These are phyloP conservation scores for Lagenidium sp. DNA, from an alignment of 352 stramenopile genomes.

Conservation along the genomic window DNA sequence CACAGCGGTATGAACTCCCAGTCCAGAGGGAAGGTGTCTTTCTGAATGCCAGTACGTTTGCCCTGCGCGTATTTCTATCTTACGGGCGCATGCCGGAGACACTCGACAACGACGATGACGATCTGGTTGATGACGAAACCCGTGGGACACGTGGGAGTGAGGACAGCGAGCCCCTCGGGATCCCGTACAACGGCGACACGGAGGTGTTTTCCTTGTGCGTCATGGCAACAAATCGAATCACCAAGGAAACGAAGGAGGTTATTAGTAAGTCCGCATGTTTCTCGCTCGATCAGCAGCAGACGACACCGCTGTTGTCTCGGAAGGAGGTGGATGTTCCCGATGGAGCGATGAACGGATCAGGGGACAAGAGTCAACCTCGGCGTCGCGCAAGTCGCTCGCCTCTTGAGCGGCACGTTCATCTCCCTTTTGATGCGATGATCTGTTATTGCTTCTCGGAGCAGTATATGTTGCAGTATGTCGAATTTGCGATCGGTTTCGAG, in stretches of 20 bases:
- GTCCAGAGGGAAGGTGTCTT: constrained; percentile 73
- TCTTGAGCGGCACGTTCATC: constrained; percentile 60
- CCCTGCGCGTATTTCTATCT: constrained; percentile 74
- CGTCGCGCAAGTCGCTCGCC: background rate
- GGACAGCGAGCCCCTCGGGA: constrained; percentile 45
- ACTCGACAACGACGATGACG: constrained; percentile 3
- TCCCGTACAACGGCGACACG: constrained; percentile 42
- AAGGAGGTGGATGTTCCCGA: background rate
- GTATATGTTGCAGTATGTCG: constrained; percentile 62
- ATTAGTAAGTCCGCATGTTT: constrained; percentile 45
- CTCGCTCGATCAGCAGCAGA: constrained; percentile 13
- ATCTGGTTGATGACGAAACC: constrained; percentile 12
- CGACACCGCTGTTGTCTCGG: background rate
- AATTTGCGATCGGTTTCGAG: constrained; percentile 84
- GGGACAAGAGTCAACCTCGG: background rate
- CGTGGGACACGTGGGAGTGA: constrained; percentile 39
- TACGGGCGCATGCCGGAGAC: constrained; percentile 53
- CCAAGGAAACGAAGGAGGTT: constrained; percentile 47
- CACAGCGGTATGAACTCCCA: constrained; percentile 32
- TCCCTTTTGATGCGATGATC: constrained; percentile 74
- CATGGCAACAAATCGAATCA: constrained; percentile 67
- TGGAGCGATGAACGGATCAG: background rate
- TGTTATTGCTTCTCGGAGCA: constrained; percentile 66
- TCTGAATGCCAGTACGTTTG: constrained; percentile 59
- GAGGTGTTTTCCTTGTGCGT: constrained; percentile 58